A percentile compares a stretch with the other conserved stretches of the same genome.
Evolutionary conservation across 2,329 filamentous ascomycete genomes (phyloP).

Genomic region (Daldinia sp.): DNA sequence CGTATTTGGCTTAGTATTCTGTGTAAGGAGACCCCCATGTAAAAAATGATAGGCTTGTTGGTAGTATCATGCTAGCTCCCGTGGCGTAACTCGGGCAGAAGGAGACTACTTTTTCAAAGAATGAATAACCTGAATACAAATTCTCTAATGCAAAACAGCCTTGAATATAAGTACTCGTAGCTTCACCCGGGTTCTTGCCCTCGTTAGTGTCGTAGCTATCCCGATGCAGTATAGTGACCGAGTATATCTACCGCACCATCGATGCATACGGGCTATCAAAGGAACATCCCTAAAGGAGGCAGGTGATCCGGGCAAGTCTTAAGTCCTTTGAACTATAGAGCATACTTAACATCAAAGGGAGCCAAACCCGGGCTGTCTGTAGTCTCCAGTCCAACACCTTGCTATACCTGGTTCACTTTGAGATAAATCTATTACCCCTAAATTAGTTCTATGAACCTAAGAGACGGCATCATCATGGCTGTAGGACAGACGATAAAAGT

Average conservation of each 20-base stretch:
- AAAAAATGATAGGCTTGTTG: background rate
- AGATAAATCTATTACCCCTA: background rate
- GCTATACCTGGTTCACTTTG: background rate
- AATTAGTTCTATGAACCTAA: background rate
- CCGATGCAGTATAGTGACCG: background rate
- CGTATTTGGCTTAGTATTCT: background rate
- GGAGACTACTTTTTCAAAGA: background rate
- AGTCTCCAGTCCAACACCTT: background rate
- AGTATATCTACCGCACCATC: background rate
- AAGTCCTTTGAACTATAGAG: constrained; percentile 20
- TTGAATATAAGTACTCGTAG: background rate
- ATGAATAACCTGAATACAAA: background rate
- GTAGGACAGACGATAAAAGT: constrained; percentile 26
- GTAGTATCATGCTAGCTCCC: background rate
- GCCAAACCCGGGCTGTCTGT: background rate
- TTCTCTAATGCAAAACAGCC: background rate
- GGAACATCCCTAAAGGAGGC: constrained; percentile 3
- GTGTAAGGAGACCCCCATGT: background rate
- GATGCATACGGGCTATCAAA: constrained; percentile 12
- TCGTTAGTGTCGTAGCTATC: background rate
- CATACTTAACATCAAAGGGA: constrained; percentile 24
- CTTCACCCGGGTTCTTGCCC: background rate
- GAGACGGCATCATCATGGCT: background rate
- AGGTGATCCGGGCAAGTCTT: background rate
- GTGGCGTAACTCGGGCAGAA: background rate